phyloP scores from a whole-genome alignment of 495 filamentous ascomycete species.

The Parmelia sp. region DNA sequence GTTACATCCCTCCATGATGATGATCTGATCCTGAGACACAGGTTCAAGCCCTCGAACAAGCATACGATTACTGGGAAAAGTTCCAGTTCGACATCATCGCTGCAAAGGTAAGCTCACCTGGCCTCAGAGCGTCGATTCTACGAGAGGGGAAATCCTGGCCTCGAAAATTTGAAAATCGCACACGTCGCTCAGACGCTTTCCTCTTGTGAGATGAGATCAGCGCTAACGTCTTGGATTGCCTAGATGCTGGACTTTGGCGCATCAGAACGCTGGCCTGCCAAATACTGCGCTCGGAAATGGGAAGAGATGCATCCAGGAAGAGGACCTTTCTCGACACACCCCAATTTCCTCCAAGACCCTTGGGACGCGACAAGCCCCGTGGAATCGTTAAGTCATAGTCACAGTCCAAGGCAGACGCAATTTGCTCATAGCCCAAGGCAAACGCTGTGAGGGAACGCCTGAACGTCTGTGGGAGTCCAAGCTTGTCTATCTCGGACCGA shows the following conservation, averaged over 20 bases:
- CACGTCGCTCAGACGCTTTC: neutral
- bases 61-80: conserved; percentile 44
- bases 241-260: conserved; percentile 32
- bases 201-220: neutral
- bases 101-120: conserved; percentile 38
- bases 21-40: conserved; percentile 30
- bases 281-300: conserved; percentile 32
- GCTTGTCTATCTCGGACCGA: neutral
- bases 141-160: neutral
- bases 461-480: neutral
- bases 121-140: neutral
- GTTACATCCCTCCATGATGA: conserved; percentile 22
- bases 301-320: conserved; percentile 30
- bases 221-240: conserved; percentile 10
- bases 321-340: conserved; percentile 21
- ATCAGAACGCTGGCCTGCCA: conserved; percentile 30
- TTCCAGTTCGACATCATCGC: conserved; percentile 47
- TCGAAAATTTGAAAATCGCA: neutral
- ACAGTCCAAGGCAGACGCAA: conserved; percentile 11
- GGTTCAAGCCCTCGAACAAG: conserved; percentile 42
- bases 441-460: conserved; percentile 12
- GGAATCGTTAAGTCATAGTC: conserved; percentile 24
- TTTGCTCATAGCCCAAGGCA: conserved; percentile 12
- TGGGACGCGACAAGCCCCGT: conserved; percentile 29
- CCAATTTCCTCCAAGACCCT: conserved; percentile 27